Evolutionary conservation across 179 eudicot genomes (phyloP), one percentile per base, ranked within the genome.

Genomic region (Heliamphora pulchella): DNA sequence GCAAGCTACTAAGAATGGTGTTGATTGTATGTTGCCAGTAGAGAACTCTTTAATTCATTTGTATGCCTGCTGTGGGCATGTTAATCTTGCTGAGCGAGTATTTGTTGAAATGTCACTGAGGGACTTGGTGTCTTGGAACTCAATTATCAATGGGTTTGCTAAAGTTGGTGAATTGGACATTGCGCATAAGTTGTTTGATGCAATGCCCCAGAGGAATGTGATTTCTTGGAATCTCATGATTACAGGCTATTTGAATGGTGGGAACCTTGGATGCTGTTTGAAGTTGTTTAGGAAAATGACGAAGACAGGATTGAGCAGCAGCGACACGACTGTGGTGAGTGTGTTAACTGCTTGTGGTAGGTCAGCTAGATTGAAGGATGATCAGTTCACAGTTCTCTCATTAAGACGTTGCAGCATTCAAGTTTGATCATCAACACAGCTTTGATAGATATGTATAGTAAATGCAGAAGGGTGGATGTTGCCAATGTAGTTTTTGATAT

Each of bases 181-280:
- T 15, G 94, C 96, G 20, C 94, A 87, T 68, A 22, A 83, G 47
- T 0, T 90, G 89, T 92, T 92, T 76, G 91, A 92, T 82, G 71
- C 0, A 75, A 91, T 89, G 91, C 89, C 89, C n/a, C 82, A 85
- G 67, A 90, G 78, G 77, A 92, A 89, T 85, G 83, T 83, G 79
- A 90, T 91, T 78, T 90, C 93, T 73, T 93, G 91, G 93, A 92
- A 89, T 85, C 76, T 85, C 50, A 62, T 92, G 91, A 89, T 93
- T 77, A 74, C 85, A 0, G 92, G 98, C 62, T 91, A 91, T 86
- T 80, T 91, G 83, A 83, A 86, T 31, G 71, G 79, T 46, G 81
- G 84, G 13, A 89, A 85, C 31, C 97, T 92, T 0, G 91, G 94
- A 51, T 67, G 79, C 14, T 92, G 85, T 8, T 67, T 93, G 86